phyloP scores from a whole-genome alignment of 345 rosid species.

The sweet orange (Citrus sinensis) region DVS_A1.0 CM039163.1:34244501-34245000 shows the following conservation, averaged over 20 bases:
- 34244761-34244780: background rate
- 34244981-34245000: constrained; percentile 82
- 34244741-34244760: background rate
- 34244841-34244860: constrained; percentile 37
- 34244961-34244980: constrained; percentile 89
- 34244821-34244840: constrained; percentile 31
- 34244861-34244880: constrained; percentile 38
- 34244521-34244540: no score
- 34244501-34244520: background rate
- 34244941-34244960: constrained; percentile 85
- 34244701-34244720: background rate
- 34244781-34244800: background rate
- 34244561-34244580: background rate
- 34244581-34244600: background rate
- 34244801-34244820: background rate
- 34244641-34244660: constrained; percentile 4
- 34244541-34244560: constrained; percentile 2
- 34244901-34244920: constrained; percentile 39
- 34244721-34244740: background rate
- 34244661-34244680: constrained; percentile 4
- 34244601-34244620: background rate
- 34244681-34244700: background rate
- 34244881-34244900: constrained; percentile 36
- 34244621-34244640: constrained; percentile 2
- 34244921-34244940: constrained; percentile 64